phyloP scores from a whole-genome alignment of 495 filamentous ascomycete genomes.

The Hypoxylon intermedium region DNA sequence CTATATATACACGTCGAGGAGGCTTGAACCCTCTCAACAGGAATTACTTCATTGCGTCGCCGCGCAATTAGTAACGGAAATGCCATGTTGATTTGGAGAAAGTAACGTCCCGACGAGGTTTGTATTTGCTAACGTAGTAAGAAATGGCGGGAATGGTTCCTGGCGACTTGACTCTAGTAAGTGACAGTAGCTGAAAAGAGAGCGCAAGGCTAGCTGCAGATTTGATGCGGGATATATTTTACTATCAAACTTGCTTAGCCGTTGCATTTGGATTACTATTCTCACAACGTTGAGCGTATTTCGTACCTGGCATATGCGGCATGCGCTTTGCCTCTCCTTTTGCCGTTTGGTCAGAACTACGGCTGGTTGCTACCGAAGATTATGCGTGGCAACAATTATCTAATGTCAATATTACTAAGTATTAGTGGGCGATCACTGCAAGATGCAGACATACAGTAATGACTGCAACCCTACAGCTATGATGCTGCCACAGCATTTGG shows the following conservation, averaged over 20 bases:
- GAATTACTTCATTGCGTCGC: neutral
- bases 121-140: conserved; percentile 31
- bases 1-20: conserved; percentile 25
- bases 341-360: neutral
- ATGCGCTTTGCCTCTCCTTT: conserved; percentile 8
- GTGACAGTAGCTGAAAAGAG: conserved; percentile 23
- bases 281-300: conserved; percentile 16
- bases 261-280: conserved; percentile 37
- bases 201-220: conserved; percentile 22
- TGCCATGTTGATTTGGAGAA: neutral
- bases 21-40: neutral
- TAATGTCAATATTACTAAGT: conserved; percentile 24
- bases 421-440: conserved; percentile 10
- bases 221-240: conserved; percentile 33
- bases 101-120: neutral
- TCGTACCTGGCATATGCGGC: conserved; percentile 15
- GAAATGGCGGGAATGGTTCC: conserved; percentile 4
- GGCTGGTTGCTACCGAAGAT: conserved; percentile 10
- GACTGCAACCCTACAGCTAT: conserved; percentile 16
- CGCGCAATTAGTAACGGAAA: neutral
- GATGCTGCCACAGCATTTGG: neutral
- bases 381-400: neutral
- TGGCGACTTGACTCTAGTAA: conserved; percentile 29
- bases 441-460: conserved; percentile 25
- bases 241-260: conserved; percentile 15